Percentiles rank a stretch among this genome's conserved stretches.
These are phyloP conservation scores for Camptophora hylomeconis DNA, from an alignment of 2,329 filamentous ascomycete genomes.

Conservation along the genomic window DNA sequence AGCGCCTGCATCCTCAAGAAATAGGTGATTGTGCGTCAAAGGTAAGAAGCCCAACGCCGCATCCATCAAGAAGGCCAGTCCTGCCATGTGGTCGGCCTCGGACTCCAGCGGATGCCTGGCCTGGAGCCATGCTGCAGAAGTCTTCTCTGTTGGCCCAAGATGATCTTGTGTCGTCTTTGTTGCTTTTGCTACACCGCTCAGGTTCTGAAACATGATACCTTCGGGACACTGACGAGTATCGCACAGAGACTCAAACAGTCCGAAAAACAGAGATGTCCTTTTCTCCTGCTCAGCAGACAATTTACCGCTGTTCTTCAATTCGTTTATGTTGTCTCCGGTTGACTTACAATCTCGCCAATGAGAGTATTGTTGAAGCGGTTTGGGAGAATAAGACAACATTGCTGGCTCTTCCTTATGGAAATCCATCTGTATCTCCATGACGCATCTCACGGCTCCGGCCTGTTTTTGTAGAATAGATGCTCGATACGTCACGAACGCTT, in stretches of 20 bases:
- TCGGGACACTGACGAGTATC: conserved; percentile 26
- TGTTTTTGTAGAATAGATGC: conserved; percentile 28
- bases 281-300: no score
- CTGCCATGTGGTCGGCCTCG: conserved; percentile 23
- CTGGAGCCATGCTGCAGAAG: conserved; percentile 32
- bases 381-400: conserved; percentile 27
- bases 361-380: no score
- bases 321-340: no score
- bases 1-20: conserved; percentile 31
- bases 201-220: conserved; percentile 32
- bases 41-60: conserved; percentile 32
- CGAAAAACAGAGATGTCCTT: conserved; percentile 23
- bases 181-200: conserved; percentile 28
- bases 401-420: conserved; percentile 33
- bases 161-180: conserved; percentile 24
- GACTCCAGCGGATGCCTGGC: conserved; percentile 12
- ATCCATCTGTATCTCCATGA: conserved; percentile 33
- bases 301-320: no score
- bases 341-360: no score
- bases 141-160: conserved; percentile 25
- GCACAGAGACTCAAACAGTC: conserved; percentile 20
- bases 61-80: conserved; percentile 34
- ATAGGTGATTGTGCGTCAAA: conserved; percentile 29
- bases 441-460: conserved; percentile 25
- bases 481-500: conserved; percentile 36